Evolutionary conservation across 1,284 basidiomycete species (phyloP), one percentile per base, ranked within the genome.

Genomic region (Boletus semigastroideus): DNA sequence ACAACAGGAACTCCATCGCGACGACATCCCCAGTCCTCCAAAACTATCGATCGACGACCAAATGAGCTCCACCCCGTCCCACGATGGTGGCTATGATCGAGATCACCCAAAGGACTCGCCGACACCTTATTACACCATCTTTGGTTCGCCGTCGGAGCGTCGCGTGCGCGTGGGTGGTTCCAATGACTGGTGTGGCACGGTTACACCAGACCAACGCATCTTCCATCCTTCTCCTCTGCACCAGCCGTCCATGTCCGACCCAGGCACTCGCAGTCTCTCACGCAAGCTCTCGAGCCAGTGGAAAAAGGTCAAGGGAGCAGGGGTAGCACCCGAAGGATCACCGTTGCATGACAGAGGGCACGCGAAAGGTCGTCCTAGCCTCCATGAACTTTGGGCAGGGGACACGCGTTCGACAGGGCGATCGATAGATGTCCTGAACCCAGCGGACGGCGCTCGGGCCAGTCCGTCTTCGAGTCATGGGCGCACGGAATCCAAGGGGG

Each of bases 61-160:
- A 17, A 54, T 42, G 53, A 37, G 46, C 42, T 46, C 51, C 22
- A 51, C 31, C 13, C 34, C 40, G 4, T 55, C 46, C 56, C 46
- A 45, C n/a, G 49, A 46, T 16, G 31, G 33, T 37, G 52, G 28
- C 25, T 37, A 48, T 38, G 52, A 52, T 20, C 60, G 60, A 25
- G 58, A 61, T 16, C 62, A 63, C 28, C 54, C 56, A 44, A 59
- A 46, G 4, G 54, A 45, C 14, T 58, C 59, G 1, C 44, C 64
- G 13, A 66, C 60, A 11, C 80, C 81, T 17, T 82, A 80, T 49
- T 80, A 80, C 58, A 81, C 81, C 1, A 75, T 83, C 7, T 74
- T 80, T 53, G 81, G 81, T 0, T 70, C 73, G 17, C 65, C 72
- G 2, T 68, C 76, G 1, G 79, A 73, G 2, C 71, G 71, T 7